Percentiles rank a stretch among this genome's conserved stretches.
These are phyloP conservation scores for Scutellaria barbata DNA, from an alignment of 257 asterid species.

Conservation along the genomic window DNA sequence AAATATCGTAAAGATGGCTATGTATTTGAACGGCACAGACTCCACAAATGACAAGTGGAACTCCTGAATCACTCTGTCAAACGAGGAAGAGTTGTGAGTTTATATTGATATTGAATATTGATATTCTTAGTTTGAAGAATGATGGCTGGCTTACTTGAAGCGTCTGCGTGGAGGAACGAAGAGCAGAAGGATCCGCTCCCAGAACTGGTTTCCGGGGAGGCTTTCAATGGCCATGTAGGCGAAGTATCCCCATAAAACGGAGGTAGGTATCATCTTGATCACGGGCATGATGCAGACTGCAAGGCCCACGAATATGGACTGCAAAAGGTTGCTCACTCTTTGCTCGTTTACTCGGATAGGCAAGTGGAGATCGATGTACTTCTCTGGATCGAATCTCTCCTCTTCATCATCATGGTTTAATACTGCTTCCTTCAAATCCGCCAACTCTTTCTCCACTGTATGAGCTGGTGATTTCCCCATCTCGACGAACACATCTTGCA, in stretches of 20 bases:
- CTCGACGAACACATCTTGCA: constrained; percentile 82
- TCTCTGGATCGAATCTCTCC: constrained; percentile 64
- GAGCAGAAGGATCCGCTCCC: constrained; percentile 77
- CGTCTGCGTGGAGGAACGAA: constrained; percentile 74
- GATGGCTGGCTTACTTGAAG: constrained; percentile 62
- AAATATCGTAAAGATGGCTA: constrained; percentile 63
- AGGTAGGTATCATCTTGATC: constrained; percentile 79
- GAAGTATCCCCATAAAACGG: constrained; percentile 91
- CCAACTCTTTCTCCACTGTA: constrained; percentile 59
- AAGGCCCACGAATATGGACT: constrained; percentile 69
- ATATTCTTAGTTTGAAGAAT: neutral
- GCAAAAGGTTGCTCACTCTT: constrained; percentile 82
- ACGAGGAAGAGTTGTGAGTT: neutral
- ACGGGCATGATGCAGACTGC: constrained; percentile 72
- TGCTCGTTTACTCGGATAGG: constrained; percentile 93
- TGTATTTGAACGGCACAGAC: constrained; percentile 85
- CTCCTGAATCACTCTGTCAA: constrained; percentile 68
- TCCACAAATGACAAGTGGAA: constrained; percentile 82
- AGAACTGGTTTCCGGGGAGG: constrained; percentile 86
- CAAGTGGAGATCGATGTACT: constrained; percentile 73
- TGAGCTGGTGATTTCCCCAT: constrained; percentile 67
- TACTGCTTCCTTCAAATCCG: constrained; percentile 76
- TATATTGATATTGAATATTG: neutral
- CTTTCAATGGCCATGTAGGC: constrained; percentile 96
- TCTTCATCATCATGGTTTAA: constrained; percentile 58